Evolutionary conservation across 768 basidiomycete species (phyloP), one percentile per base, ranked within the genome.

Genomic region (Suillus clintonianus): DNA sequence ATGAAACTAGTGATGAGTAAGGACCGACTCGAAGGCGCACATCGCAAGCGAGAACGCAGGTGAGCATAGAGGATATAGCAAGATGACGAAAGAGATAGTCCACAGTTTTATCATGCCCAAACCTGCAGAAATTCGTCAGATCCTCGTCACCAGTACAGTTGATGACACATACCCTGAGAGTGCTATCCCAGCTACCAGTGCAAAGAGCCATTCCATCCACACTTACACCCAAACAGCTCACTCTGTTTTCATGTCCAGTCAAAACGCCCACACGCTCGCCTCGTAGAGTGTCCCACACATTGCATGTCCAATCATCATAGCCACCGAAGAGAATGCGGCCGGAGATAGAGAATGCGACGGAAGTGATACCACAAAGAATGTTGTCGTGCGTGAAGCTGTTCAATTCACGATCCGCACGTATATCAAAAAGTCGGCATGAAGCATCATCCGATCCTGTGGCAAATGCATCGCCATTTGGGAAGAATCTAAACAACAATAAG

Each of bases 241-340:
- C 95, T 67, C 97, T 83, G 82, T 99, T 99, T 83, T 99, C 97
- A 72, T 99, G 97, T 19, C 97, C 97, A 42, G 95, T 94, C 65
- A 99, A 79, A 59, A 99, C 97, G 62, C 97, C 97, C 45, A 99
- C 95, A 62, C 97, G 92, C 77, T 99, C 97, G 61, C 97, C 97
- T 78, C 97, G 97, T 72, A 99, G 83, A 34, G 96, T 98, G 76
- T 99, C 97, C 97, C 97, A 99, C 59, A 99, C 97, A 74, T 99
- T 99, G 83, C 95, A 96, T 69, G 97, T 99, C 93, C 97, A 99
- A 75, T 99, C 97, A 77, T 99, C 97, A 75, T 99, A 99, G 47
- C 97, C 97, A 67, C 97, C 97, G 69, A 99, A 99, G 43, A 99
- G 84, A 70, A 99, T 94, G 64, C 97, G 92, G 42, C 97, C 97